Evolutionary conservation across 257 asterid species (phyloP).

Genomic region (Nicotiana knightiana): DNA sequence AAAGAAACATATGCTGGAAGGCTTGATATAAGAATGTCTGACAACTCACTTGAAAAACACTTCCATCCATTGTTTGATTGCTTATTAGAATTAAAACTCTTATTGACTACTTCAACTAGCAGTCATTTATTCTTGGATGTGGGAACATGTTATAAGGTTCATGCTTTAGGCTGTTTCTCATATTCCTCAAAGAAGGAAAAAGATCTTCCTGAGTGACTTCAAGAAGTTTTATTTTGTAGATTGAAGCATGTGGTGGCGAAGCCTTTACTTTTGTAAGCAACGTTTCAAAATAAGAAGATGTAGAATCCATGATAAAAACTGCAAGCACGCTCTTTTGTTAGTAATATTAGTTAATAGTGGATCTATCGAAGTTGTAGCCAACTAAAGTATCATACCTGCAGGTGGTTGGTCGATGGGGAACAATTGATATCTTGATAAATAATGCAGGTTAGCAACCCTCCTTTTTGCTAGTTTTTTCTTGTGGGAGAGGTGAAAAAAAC

Average conservation of each 20-base stretch:
- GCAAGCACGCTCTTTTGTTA: slow-evolving; percentile 29
- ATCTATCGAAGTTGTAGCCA: background rate
- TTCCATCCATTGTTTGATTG: slow-evolving; percentile 1
- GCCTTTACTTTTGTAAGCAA: slow-evolving; percentile 90
- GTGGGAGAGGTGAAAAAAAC: background rate
- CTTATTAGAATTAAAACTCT: background rate
- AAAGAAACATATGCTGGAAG: too few relatives aligned
- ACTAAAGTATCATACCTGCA: slow-evolving; percentile 28
- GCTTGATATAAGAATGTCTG: background rate
- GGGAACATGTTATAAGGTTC: background rate
- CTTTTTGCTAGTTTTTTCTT: too few relatives aligned
- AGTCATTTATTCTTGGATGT: background rate
- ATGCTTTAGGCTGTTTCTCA: background rate
- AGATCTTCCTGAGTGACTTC: background rate
- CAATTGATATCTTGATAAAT: slow-evolving; percentile 78
- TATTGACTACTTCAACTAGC: background rate
- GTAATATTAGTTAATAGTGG: slow-evolving; percentile 3
- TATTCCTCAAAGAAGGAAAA: background rate
- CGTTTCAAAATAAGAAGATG: slow-evolving; percentile 93
- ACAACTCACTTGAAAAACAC: background rate
- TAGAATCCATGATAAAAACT: slow-evolving; percentile 82
- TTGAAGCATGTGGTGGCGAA: slow-evolving; percentile 81
- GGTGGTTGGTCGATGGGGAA: slow-evolving; percentile 96
- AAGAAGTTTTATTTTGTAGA: slow-evolving; percentile 33
- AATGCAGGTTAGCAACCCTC: slow-evolving; percentile 64